Evolutionary conservation across 2,329 filamentous ascomycete species (phyloP), one percentile per base, ranked within the genome.

Genomic region (Fragosphaeria purpurea): DNA sequence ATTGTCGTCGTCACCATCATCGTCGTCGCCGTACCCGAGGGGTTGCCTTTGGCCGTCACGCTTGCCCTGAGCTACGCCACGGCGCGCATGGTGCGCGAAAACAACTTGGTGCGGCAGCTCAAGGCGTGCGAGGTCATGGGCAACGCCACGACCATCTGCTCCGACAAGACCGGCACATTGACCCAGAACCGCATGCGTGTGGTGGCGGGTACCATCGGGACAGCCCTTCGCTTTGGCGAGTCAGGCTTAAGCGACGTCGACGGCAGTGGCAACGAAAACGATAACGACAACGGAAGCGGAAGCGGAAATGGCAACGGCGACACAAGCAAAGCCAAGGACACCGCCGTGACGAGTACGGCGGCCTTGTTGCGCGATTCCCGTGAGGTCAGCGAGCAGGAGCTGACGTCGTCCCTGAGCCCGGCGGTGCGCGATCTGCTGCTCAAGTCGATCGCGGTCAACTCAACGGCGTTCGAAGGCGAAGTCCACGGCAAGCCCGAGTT

Each of bases 121-220:
- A 85, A 86, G 60, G 83, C 85, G 30, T 88, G 85, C 59, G 85
- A 88, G 64, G 86, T 86, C 44, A 88, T 88, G 85, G 85, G 85
- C 48, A 88, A 83, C 59, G 80, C 79, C 3, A 64, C 62, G 1
- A 60, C 60, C 0, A 83, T 84, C 47, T 84, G 80, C 65, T 83
- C 79, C 1, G 80, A 84, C 67, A 84, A 84, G 66, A 84, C 80
- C 0, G 80, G 80, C 44, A 84, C 80, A 5, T 65, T 84, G 46
- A 84, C 80, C 0, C 80, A 83, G 61, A 83, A 83, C 62, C 82
- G 82, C 64, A 84, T 84, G 80, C 79, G 78, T 52, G 77, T 84
- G 11, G 80, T 84, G 35, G 72, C 79, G 4, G 80, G 75, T 47
- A 77, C 76, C 1, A 63, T 83, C 44, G 79, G 80, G 42, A 76